A percentile compares a stretch with the other conserved stretches of the same genome.
Evolutionary conservation across 352 stramenopile genomes (phyloP).

Genomic region (Saprolegnia parasitica): DNA sequence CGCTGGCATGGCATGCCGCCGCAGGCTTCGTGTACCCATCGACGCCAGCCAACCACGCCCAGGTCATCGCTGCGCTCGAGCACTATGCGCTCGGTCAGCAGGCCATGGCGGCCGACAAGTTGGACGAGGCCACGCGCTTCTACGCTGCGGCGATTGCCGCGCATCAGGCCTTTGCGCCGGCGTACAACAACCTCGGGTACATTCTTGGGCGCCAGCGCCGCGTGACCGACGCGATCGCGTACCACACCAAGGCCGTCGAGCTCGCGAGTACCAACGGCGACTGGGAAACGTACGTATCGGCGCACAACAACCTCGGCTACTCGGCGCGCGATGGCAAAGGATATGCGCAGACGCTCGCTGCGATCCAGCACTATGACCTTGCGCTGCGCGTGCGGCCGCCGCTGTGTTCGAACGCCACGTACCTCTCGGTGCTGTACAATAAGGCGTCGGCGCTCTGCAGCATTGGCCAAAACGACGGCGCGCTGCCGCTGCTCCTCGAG

Average conservation of each 20-base stretch:
- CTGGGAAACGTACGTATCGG: slow-evolving; percentile 38
- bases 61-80: slow-evolving; percentile 15
- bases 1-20: not conserved
- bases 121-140: slow-evolving; percentile 32
- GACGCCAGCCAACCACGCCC: slow-evolving; percentile 5
- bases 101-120: slow-evolving; percentile 22
- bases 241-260: slow-evolving; percentile 41
- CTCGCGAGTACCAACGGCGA: slow-evolving; percentile 39
- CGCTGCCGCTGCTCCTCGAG: slow-evolving; percentile 37
- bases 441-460: slow-evolving; percentile 55
- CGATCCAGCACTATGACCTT: slow-evolving; percentile 57
- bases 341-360: slow-evolving; percentile 39
- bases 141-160: slow-evolving; percentile 46
- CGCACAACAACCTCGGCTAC: slow-evolving; percentile 74
- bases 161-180: slow-evolving; percentile 43
- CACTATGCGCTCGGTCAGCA: slow-evolving; percentile 15
- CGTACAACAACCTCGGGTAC: slow-evolving; percentile 82
- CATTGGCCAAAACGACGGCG: slow-evolving; percentile 37
- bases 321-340: slow-evolving; percentile 36
- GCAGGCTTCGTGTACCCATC: not conserved
- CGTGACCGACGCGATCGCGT: slow-evolving; percentile 35
- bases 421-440: slow-evolving; percentile 57
- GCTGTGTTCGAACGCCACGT: slow-evolving; percentile 24
- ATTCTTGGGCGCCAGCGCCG: slow-evolving; percentile 37
- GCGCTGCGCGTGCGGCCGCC: slow-evolving; percentile 37